Evolutionary conservation across 345 rosid genomes (phyloP).

Genomic region (Sapria himalayana): DNA sequence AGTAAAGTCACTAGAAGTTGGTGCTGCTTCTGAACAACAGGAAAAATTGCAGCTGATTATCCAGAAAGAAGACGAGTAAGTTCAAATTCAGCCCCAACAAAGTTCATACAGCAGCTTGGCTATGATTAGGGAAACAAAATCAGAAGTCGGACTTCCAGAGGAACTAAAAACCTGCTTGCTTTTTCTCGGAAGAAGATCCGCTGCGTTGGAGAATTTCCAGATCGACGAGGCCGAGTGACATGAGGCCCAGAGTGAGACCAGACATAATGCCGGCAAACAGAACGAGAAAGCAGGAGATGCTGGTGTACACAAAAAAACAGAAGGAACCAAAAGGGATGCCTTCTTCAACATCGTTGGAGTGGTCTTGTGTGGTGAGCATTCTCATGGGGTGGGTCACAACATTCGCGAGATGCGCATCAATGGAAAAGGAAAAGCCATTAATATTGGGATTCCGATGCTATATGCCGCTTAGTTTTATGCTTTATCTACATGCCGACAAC

Average conservation of each 20-base stretch:
- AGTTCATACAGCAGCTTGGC: no score
- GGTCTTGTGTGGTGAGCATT: constrained; percentile 23
- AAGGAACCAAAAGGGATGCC: constrained; percentile 41
- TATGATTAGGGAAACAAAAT: no score
- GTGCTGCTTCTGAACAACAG: constrained; percentile 86
- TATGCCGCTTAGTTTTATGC: no score
- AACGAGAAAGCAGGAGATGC: constrained; percentile 59
- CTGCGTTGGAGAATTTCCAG: constrained; percentile 92
- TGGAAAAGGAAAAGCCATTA: no score
- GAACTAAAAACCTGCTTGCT: constrained; percentile 48
- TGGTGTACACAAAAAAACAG: constrained; percentile 42
- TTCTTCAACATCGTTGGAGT: constrained; percentile 13
- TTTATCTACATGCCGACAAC: no score
- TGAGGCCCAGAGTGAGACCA: constrained; percentile 82
- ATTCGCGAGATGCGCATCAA: no score
- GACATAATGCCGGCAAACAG: constrained; percentile 95
- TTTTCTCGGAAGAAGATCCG: constrained; percentile 64
- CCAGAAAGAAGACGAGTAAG: neutral
- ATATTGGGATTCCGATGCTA: no score
- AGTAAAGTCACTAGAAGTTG: constrained; percentile 88
- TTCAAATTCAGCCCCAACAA: no score
- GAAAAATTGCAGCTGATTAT: constrained; percentile 52
- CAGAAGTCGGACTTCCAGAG: no score
- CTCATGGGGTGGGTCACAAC: no score
- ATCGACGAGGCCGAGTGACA: constrained; percentile 95